Evolutionary conservation across 169 alveolate species (phyloP).

Genomic region (Eimeria tenella): DNA sequence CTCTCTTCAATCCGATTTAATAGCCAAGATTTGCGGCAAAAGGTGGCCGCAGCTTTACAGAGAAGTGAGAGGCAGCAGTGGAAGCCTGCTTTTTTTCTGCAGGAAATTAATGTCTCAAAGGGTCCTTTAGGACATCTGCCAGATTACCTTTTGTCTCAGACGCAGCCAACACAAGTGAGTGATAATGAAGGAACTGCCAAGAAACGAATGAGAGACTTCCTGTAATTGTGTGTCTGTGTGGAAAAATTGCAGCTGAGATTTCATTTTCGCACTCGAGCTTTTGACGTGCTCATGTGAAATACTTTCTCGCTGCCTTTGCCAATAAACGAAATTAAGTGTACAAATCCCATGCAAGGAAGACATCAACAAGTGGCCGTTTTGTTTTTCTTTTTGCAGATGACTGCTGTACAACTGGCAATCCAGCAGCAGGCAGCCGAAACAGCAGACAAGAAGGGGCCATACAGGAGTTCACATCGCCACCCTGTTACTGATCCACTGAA

Average conservation of each 20-base stretch:
- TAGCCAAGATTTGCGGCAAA: not conserved
- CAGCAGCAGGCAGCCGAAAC: constrained; percentile 36
- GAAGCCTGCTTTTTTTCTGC: not conserved
- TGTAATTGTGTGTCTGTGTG: too few species aligned
- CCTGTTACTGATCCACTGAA: constrained; percentile 61
- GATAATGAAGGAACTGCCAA: not conserved
- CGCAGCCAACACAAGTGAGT: constrained; percentile 61
- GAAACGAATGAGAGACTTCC: too few species aligned
- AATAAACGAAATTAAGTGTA: too few species aligned
- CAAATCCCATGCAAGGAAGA: too few species aligned
- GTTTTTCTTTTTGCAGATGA: constrained; percentile 6
- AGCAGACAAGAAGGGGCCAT: not conserved
- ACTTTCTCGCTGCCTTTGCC: too few species aligned
- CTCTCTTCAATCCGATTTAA: not conserved
- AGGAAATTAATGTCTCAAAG: constrained; percentile 41
- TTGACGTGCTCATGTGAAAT: too few species aligned
- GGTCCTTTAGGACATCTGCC: constrained; percentile 70
- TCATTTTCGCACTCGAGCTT: too few species aligned
- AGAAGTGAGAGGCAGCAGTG: not conserved
- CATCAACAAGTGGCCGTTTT: too few species aligned
- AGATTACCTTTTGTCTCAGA: constrained; percentile 51
- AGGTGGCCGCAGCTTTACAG: not conserved
- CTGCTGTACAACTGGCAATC: constrained; percentile 75
- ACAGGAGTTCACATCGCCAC: constrained; percentile 27
- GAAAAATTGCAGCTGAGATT: too few species aligned